phyloP scores from a whole-genome alignment of 2,329 filamentous ascomycete species.

The Botrytis medusae region DNA sequence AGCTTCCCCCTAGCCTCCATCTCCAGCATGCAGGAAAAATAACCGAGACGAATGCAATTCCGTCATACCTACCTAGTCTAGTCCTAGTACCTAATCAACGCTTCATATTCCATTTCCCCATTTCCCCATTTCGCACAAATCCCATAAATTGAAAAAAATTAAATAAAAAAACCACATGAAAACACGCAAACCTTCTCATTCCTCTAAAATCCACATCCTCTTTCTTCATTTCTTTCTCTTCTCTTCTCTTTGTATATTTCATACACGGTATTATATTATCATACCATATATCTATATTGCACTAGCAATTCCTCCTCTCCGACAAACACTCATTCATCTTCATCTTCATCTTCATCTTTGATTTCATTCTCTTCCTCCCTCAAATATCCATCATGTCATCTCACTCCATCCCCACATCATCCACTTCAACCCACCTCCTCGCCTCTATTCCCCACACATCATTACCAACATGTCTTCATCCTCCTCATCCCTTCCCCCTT shows the following conservation, averaged over 20 bases:
- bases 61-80: background rate
- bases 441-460: background rate
- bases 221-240: background rate
- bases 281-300: background rate
- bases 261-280: background rate
- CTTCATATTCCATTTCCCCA: background rate
- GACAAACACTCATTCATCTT: background rate
- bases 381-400: background rate
- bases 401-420: background rate
- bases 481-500: background rate
- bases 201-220: background rate
- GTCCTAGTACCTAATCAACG: background rate
- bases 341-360: background rate
- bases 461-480: background rate
- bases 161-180: background rate
- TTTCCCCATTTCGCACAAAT: background rate
- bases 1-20: background rate
- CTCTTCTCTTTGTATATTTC: background rate
- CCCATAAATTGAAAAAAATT: background rate
- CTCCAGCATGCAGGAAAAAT: background rate
- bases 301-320: background rate
- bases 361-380: background rate
- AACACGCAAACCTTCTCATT: background rate
- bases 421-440: background rate
- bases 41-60: background rate